Evolutionary conservation across 1,284 basidiomycete genomes (phyloP).

Genomic region (Termitomyces sp.): DNA sequence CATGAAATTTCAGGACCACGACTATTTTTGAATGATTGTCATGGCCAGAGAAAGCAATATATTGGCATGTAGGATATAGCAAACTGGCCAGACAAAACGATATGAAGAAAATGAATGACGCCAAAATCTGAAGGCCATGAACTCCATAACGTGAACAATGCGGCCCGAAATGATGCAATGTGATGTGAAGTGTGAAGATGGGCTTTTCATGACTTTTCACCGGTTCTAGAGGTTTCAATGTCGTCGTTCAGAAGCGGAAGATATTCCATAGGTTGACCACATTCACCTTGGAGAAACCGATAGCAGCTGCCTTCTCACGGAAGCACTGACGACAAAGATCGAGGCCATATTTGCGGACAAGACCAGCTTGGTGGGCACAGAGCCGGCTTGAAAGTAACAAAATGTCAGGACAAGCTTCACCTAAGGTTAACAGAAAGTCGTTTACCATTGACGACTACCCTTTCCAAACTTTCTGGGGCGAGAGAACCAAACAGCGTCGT

Average conservation of each 20-base stretch:
- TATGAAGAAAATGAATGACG: too few species aligned
- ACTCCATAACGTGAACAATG: too few species aligned
- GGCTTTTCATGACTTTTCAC: too few species aligned
- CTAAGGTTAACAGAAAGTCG: slow-evolving; percentile 7
- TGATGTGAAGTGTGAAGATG: neutral
- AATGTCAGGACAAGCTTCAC: neutral
- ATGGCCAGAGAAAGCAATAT: too few species aligned
- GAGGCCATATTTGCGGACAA: slow-evolving; percentile 92
- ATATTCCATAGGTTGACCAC: neutral
- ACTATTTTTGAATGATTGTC: too few species aligned
- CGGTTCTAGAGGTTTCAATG: slow-evolving; percentile 32
- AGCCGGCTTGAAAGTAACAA: slow-evolving; percentile 57
- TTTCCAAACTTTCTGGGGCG: slow-evolving; percentile 94
- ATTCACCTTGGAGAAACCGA: slow-evolving; percentile 88
- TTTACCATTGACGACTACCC: slow-evolving; percentile 90
- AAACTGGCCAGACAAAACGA: too few species aligned
- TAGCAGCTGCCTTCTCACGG: slow-evolving; percentile 90
- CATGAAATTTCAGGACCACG: too few species aligned
- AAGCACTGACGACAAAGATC: slow-evolving; percentile 98
- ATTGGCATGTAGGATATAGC: too few species aligned
- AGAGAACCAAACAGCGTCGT: slow-evolving; percentile 91
- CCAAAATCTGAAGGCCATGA: too few species aligned
- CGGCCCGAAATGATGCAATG: neutral
- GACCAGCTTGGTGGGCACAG: slow-evolving; percentile 93
- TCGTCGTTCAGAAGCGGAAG: neutral